Evolutionary conservation across 148 eudicot genomes (phyloP).

Genomic region (Vaccinium vitisidaea): DNA sequence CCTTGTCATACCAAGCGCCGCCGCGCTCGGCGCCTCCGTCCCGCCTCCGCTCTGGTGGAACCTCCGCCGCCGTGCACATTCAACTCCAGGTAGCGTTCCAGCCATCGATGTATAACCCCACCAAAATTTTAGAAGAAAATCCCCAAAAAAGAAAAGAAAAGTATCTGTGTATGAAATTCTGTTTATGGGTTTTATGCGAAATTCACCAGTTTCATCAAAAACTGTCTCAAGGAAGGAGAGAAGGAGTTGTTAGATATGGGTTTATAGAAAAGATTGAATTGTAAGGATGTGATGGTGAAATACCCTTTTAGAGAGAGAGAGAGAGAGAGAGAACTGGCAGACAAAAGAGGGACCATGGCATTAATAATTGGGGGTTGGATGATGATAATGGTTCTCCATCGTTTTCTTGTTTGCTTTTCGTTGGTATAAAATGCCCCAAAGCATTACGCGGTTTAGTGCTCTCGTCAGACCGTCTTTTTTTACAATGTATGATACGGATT

Average conservation of each 20-base stretch:
- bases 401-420: neutral
- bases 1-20: slow-evolving; percentile 25
- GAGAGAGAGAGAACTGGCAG: neutral
- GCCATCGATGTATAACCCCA: slow-evolving; percentile 34
- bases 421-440: no score
- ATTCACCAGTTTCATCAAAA: neutral
- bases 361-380: neutral
- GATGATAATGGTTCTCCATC: neutral
- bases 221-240: neutral
- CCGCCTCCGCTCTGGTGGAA: slow-evolving; percentile 36
- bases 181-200: neutral
- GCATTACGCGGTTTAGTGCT: no score
- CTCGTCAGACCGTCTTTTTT: no score
- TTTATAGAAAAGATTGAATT: neutral
- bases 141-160: neutral
- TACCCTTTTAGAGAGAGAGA: neutral
- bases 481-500: no score
- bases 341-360: slow-evolving; percentile 6
- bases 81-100: slow-evolving; percentile 77
- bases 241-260: neutral
- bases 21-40: slow-evolving; percentile 4
- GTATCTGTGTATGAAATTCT: neutral
- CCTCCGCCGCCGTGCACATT: slow-evolving; percentile 69
- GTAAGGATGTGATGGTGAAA: neutral
- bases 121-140: neutral